Percentiles rank a stretch among this genome's conserved stretches.
Evolutionary conservation across 2,329 filamentous ascomycete species (phyloP).

Genomic region (Beauveria sp.): DNA sequence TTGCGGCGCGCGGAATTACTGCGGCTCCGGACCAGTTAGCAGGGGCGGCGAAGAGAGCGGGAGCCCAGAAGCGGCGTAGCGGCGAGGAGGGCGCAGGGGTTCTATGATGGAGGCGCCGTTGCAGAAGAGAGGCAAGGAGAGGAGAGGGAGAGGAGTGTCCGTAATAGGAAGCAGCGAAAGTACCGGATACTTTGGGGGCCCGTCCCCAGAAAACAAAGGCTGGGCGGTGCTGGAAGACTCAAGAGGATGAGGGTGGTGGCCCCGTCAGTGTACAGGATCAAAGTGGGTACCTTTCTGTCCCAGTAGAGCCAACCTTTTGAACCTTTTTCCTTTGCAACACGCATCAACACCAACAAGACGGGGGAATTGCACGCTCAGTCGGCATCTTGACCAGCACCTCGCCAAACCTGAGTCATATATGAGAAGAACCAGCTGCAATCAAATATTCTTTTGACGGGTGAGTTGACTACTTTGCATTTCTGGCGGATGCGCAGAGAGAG

Average conservation of each 20-base stretch:
- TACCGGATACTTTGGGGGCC: neutral
- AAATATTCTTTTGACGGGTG: neutral
- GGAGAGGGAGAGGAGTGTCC: neutral
- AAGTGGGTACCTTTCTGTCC: neutral
- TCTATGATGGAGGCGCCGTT: neutral
- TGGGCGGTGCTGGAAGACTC: neutral
- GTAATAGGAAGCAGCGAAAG: neutral
- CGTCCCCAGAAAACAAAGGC: neutral
- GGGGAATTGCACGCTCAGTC: neutral
- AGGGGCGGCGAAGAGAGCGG: neutral
- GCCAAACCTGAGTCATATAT: neutral
- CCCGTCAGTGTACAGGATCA: neutral
- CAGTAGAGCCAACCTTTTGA: neutral
- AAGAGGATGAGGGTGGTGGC: too few relatives aligned
- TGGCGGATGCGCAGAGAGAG: neutral
- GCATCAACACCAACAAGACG: neutral
- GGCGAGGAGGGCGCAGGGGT: neutral
- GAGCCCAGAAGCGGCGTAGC: neutral
- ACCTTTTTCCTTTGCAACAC: neutral
- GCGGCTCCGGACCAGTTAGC: constrained; percentile 3
- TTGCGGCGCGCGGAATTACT: constrained; percentile 10
- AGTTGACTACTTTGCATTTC: neutral
- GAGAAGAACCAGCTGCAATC: neutral
- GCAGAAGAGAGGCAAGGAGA: neutral
- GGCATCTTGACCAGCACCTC: neutral